A percentile compares a stretch with the other conserved stretches of the same genome.
These are phyloP conservation scores for Chrysochromulina tobinii DNA, from an alignment of 78 protist genomes.

Conservation along the genomic window DNA sequence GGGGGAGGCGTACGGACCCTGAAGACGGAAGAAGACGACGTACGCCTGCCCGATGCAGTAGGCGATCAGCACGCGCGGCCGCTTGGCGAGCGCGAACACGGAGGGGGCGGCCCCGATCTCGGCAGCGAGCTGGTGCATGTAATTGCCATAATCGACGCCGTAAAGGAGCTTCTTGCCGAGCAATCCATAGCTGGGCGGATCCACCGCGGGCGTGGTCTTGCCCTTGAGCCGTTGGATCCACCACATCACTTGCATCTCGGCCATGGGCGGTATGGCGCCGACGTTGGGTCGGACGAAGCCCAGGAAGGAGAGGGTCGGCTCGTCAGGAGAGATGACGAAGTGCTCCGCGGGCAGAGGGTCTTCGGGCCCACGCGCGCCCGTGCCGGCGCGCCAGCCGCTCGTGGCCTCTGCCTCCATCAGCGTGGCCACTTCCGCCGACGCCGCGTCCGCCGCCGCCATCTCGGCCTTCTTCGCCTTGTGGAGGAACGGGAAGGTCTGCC, in stretches of 20 bases:
- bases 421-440: too few species aligned
- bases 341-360: background rate
- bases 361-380: background rate
- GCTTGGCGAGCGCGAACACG: background rate
- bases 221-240: background rate
- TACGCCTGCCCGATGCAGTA: conserved; percentile 22
- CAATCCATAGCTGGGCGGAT: background rate
- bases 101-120: conserved; percentile 7
- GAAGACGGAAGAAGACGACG: background rate
- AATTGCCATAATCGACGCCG: conserved; percentile 38
- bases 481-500: conserved; percentile 14
- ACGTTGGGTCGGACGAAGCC: conserved; percentile 59
- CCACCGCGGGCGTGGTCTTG: background rate
- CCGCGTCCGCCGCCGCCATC: background rate
- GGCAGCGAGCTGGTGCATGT: conserved; percentile 26
- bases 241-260: conserved; percentile 31
- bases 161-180: conserved; percentile 13
- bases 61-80: conserved; percentile 2
- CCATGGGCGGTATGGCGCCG: conserved; percentile 60
- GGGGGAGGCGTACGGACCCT: background rate
- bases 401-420: too few species aligned
- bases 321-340: background rate
- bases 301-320: conserved; percentile 14
- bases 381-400: background rate
- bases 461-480: background rate